These are phyloP conservation scores for Discostella stelligeroides DNA, from an alignment of 108 stramenopile genomes.

Conservation along the genomic window DNA sequence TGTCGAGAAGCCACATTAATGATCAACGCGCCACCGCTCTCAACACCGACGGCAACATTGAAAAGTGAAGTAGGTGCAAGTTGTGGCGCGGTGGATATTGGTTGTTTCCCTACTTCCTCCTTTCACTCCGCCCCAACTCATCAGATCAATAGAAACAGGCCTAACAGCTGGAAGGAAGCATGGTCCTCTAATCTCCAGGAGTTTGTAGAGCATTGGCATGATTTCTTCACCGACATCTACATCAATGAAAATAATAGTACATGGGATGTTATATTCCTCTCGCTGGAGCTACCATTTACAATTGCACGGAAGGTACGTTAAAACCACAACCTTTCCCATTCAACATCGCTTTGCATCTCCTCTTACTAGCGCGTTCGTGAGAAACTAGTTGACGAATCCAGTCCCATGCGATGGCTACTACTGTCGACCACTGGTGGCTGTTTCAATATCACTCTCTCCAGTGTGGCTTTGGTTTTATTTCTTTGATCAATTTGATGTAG, in stretches of 20 bases:
- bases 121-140: neutral
- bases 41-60: neutral
- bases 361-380: no score
- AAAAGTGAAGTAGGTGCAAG: no score
- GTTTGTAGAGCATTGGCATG: slow-evolving; percentile 50
- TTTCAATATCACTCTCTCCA: slow-evolving; percentile 74
- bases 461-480: slow-evolving; percentile 79
- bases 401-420: slow-evolving; percentile 93
- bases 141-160: slow-evolving; percentile 2
- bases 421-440: slow-evolving; percentile 71
- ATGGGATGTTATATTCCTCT: slow-evolving; percentile 58
- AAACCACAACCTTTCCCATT: neutral
- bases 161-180: slow-evolving; percentile 69
- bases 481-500: slow-evolving; percentile 55
- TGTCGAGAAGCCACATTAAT: neutral
- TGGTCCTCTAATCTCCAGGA: slow-evolving; percentile 57
- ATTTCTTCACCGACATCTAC: slow-evolving; percentile 69
- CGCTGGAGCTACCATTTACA: slow-evolving; percentile 81
- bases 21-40: neutral
- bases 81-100: neutral
- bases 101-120: neutral
- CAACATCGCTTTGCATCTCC: no score
- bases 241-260: slow-evolving; percentile 59
- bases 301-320: slow-evolving; percentile 65
- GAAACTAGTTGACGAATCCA: slow-evolving; percentile 48